Percentiles rank a stretch among this genome's conserved stretches.
These are phyloP conservation scores for Narthecium ossifragum DNA, from an alignment of 106 monocot species.

Conservation along the genomic window DNA sequence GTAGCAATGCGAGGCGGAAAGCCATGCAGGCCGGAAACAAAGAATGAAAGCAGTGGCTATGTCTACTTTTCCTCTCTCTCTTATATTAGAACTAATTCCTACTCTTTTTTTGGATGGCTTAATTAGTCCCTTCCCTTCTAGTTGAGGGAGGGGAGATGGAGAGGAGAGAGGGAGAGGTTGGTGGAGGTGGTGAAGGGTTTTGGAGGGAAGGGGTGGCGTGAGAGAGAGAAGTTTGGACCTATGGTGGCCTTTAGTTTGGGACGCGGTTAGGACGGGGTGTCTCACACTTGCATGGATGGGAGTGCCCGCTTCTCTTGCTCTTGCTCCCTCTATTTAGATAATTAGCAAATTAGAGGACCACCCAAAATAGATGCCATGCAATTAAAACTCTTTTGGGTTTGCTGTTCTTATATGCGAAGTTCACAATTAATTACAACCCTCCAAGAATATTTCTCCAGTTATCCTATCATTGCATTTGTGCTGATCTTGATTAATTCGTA, in stretches of 20 bases:
- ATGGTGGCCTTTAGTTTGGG: neutral
- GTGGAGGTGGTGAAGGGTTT: neutral
- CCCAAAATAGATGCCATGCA: no score
- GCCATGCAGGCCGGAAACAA: slow-evolving; percentile 10
- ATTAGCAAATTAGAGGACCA: no score
- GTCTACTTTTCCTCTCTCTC: neutral
- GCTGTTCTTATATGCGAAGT: no score
- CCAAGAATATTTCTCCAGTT: no score
- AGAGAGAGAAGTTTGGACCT: neutral
- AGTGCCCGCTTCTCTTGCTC: no score
- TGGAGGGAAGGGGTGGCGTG: neutral
- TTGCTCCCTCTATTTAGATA: no score
- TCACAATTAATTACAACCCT: no score
- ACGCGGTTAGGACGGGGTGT: neutral
- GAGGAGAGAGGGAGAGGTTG: neutral
- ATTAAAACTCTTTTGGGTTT: no score
- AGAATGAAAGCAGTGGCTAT: neutral
- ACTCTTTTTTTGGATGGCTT: no score
- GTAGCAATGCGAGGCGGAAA: slow-evolving; percentile 6
- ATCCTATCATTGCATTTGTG: no score
- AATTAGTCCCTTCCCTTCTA: slow-evolving; percentile 1
- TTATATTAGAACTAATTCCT: neutral
- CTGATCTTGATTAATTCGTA: no score
- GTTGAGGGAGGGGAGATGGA: neutral
- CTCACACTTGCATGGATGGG: neutral